Conservation (phyloP, 2,329 filamentous ascomycete genomes). For the Juglanconis juglandina region DNA sequence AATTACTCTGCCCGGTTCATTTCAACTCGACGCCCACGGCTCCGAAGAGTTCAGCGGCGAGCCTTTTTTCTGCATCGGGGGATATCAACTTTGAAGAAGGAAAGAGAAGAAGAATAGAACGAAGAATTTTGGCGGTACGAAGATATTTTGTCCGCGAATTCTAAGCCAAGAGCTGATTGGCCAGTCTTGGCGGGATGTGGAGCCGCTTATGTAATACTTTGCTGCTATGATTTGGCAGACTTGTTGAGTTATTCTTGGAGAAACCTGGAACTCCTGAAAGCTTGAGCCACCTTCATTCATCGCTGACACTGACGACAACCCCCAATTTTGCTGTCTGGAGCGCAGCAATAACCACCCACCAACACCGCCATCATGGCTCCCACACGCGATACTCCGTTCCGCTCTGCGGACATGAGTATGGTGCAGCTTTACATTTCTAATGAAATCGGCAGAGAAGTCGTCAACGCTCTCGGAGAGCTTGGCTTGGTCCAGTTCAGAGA, state of each 20-base stretch:
- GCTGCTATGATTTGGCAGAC: not conserved
- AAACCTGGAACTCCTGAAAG: not conserved
- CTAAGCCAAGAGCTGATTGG: not conserved
- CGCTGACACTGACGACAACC: slow-evolving; percentile 16
- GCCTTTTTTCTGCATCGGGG: slow-evolving; percentile 55
- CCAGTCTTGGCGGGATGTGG: not conserved
- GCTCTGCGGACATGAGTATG: slow-evolving; percentile 99
- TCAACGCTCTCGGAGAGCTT: slow-evolving; percentile 92
- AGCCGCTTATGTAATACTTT: not conserved
- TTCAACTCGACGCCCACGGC: slow-evolving; percentile 51
- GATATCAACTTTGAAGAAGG: slow-evolving; percentile 51
- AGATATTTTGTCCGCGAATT: slow-evolving; percentile 5
- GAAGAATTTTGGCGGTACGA: not conserved
- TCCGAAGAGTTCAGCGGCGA: slow-evolving; percentile 38
- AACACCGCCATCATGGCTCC: slow-evolving; percentile 53
- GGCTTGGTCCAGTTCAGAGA: slow-evolving; percentile 96
- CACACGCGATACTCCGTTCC: slow-evolving; percentile 89
- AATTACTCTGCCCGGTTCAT: slow-evolving; percentile 56
- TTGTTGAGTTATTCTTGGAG: not conserved
- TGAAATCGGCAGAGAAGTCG: slow-evolving; percentile 96
- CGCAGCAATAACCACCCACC: slow-evolving; percentile 10
- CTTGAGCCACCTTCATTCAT: not conserved
- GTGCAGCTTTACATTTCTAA: slow-evolving; percentile 99
- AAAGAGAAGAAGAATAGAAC: slow-evolving; percentile 32
- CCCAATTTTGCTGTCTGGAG: slow-evolving; percentile 7